Evolutionary conservation across 2,329 filamentous ascomycete species (phyloP).

Genomic region (Mycosphaerella sp.): DNA sequence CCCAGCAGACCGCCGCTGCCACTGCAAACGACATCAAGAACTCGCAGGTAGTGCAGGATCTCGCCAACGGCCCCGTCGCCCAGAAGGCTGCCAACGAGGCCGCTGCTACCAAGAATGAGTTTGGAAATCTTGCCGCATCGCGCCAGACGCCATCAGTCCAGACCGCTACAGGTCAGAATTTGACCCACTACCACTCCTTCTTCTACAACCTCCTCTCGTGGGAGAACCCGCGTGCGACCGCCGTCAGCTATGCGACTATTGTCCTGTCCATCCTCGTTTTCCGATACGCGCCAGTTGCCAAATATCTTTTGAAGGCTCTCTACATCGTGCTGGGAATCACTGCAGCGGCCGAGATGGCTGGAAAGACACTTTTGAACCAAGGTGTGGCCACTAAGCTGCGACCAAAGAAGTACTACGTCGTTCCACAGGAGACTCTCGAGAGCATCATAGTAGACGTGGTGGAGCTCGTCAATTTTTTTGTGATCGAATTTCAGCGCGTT

Average conservation of each 20-base stretch:
- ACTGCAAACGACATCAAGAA: slow-evolving; percentile 45
- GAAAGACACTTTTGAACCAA: slow-evolving; percentile 50
- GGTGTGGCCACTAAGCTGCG: slow-evolving; percentile 56
- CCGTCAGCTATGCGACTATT: slow-evolving; percentile 51
- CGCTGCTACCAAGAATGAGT: slow-evolving; percentile 51
- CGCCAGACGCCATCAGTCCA: slow-evolving; percentile 48
- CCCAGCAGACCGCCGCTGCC: slow-evolving; percentile 42
- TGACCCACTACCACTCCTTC: slow-evolving; percentile 62
- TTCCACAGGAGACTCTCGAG: slow-evolving; percentile 58
- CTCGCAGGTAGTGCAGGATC: slow-evolving; percentile 45
- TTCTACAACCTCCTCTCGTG: slow-evolving; percentile 61
- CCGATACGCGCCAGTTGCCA: slow-evolving; percentile 57
- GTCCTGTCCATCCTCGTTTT: slow-evolving; percentile 56
- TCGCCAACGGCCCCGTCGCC: slow-evolving; percentile 49
- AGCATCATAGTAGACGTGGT: slow-evolving; percentile 55
- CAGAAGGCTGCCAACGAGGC: slow-evolving; percentile 52
- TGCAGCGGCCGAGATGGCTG: slow-evolving; percentile 51
- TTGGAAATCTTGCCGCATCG: slow-evolving; percentile 51
- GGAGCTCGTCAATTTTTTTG: slow-evolving; percentile 61
- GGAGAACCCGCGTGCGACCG: slow-evolving; percentile 60
- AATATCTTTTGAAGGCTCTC: slow-evolving; percentile 55
- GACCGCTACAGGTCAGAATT: slow-evolving; percentile 54
- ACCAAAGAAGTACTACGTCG: slow-evolving; percentile 59
- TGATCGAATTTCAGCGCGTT: slow-evolving; percentile 61
- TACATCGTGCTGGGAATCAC: slow-evolving; percentile 55